Evolutionary conservation across 805 yeast species (phyloP), one percentile per base, ranked within the genome.

Genomic region (Saccharomycopsis fibuligera): DNA sequence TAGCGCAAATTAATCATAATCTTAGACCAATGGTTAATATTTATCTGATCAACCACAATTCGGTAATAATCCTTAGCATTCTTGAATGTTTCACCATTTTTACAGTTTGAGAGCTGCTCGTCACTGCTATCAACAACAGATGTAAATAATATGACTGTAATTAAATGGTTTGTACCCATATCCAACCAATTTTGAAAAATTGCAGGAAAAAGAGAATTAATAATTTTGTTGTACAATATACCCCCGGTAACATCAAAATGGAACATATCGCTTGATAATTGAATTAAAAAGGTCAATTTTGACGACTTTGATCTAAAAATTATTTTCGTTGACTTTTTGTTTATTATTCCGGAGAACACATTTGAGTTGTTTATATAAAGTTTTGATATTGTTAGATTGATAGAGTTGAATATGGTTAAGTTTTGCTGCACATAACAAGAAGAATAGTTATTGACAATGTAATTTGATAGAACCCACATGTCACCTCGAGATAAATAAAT

Each of bases 211-310:
- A 91, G 70, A n/a, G 95, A 85, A 62, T 91, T 90, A 41, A 93
- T 88, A 57, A 93, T 78, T 64, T 89, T 87, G 62, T 90, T 91
- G 62, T 91, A 91, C 77, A 88, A 78, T 47, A 90, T 85, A 60
- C 91, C 97, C 1, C 99, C 99, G 56, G 85, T 85, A 60, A 90
- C 96, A 64, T 93, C 98, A 64, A 93, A 93, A 62, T 89, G 88
- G 95, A 97, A 93, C 97, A 93, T 93, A 60, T 93, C 99, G 35
- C 84, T 76, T 1, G 97, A 86, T 53, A 90, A 79, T 61, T 93
- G 99, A 44, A 93, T 80, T 54, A 93, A 70, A 44, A 90, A 85
- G 14, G 87, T 76, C 49, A 91, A 68, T 49, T 85, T 78, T 1
- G 97, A 95, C 36, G 96, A 83, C 58, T 91, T 97, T 1, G 97